Evolutionary conservation across 371 early-diverging fungal genomes (phyloP), one percentile per base, ranked within the genome.

Genomic region (Mortierella sp.): DNA sequence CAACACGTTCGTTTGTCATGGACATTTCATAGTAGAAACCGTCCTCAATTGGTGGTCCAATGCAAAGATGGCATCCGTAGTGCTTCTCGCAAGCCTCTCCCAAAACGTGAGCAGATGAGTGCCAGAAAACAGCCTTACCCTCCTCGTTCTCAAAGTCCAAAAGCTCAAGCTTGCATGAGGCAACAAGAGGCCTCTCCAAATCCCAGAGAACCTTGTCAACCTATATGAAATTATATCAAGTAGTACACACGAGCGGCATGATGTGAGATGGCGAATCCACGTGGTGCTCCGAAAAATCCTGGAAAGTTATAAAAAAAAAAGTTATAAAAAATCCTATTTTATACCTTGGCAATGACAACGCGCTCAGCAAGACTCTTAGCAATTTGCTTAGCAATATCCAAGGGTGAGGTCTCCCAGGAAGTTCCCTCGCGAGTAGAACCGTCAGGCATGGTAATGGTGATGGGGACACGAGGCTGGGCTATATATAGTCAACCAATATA

Each of bases 1-100:
- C 97, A 69, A 91, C 84, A 58, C 92, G 90, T 36, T 94, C 94
- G 41, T 85, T 81, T 61, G 90, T 88, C 71, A 93, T 86, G 32
- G 92, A 92, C 95, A 99, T 97, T 79, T 99, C 99, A 87, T 99
- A 99, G 88, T 96, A 99, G 91, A 99, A 99, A 48, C 99, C 99
- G 78, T 97, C 96, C 74, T 99, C 99, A 66, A 95, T 89, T 60
- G 99, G 99, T 59, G 99, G 99, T 50, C 99, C 99, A 71, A 98
- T 93, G 86, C 98, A 98, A 67, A 99, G 92, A 75, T 97, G 95
- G 87, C 97, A 96, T 65, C 96, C 98, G 82, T 95, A 98, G 88
- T 98, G 97, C 78, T 92, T 92, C 86, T 97, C 98, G 80, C 97
- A 96, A 36, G 99, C 99, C 84, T 98, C 98, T 68, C 99, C 99